Conservation (phyloP, 2,329 filamentous ascomycete species). For the Eutypella sp. region DNA sequence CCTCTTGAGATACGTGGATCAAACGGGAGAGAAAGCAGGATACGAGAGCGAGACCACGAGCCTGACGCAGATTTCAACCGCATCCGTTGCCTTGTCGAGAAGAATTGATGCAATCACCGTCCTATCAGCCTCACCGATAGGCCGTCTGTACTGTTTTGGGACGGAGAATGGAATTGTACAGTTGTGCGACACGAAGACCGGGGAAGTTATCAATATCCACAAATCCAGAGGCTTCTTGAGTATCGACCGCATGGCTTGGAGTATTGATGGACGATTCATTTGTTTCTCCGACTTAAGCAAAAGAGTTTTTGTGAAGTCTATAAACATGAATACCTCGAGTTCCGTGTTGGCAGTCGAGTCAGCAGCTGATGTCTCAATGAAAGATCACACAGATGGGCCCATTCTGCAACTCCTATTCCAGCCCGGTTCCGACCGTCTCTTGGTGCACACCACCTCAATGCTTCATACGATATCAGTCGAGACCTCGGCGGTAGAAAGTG, state of each 20-base stretch:
- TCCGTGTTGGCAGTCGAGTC: background rate
- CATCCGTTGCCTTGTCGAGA: slow-evolving; percentile 2
- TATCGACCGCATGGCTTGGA: slow-evolving; percentile 22
- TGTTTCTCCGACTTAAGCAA: slow-evolving; percentile 13
- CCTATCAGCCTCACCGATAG: slow-evolving; percentile 9
- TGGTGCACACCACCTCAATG: background rate
- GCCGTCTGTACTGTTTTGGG: slow-evolving; percentile 19
- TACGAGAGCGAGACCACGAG: slow-evolving; percentile 7
- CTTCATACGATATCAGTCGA: background rate
- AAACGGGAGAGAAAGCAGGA: background rate
- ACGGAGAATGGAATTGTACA: slow-evolving; percentile 17
- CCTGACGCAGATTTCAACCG: slow-evolving; percentile 1
- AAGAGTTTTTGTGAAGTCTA: slow-evolving; percentile 10
- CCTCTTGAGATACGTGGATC: slow-evolving; percentile 13
- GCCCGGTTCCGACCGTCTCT: background rate
- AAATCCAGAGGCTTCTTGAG: slow-evolving; percentile 10
- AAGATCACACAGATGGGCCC: slow-evolving; percentile 5
- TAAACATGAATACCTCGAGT: background rate
- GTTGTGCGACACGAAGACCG: slow-evolving; percentile 10
- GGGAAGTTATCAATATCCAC: slow-evolving; percentile 8
- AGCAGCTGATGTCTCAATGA: slow-evolving; percentile 2
- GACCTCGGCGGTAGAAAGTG: background rate
- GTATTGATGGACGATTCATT: slow-evolving; percentile 13
- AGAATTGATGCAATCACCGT: slow-evolving; percentile 18
- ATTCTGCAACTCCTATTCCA: slow-evolving; percentile 16